A percentile compares a stretch with the other conserved stretches of the same genome.
Conservation (phyloP, 768 basidiomycete species). For the Russula abietina region DNA sequence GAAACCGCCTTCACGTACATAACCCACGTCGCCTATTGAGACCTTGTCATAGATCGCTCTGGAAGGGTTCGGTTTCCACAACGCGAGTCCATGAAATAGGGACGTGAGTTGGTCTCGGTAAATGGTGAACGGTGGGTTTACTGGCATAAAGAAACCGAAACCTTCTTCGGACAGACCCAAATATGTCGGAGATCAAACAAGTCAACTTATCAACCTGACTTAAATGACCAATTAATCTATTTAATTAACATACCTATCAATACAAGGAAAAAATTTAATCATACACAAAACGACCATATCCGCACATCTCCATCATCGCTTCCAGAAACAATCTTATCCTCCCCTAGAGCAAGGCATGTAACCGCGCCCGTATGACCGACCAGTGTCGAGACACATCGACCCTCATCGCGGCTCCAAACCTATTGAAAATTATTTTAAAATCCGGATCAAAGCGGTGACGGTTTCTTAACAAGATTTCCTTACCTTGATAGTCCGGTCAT, state of each 20-base stretch:
- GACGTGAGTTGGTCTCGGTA: no score
- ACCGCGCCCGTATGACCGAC: slow-evolving; percentile 94
- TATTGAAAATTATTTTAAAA: slow-evolving; percentile 28
- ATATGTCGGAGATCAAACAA: no score
- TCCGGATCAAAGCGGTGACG: neutral
- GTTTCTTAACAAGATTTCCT: neutral
- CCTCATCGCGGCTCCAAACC: slow-evolving; percentile 94
- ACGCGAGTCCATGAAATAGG: no score
- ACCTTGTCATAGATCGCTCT: no score
- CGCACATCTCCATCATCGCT: slow-evolving; percentile 87
- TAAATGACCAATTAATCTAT: neutral
- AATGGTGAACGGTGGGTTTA: no score
- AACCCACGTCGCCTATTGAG: slow-evolving; percentile 24
- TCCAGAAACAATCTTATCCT: slow-evolving; percentile 95
- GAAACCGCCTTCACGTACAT: slow-evolving; percentile 17
- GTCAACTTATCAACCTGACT: no score
- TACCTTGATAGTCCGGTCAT: slow-evolving; percentile 97
- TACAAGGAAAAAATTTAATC: neutral
- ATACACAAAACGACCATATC: slow-evolving; percentile 50
- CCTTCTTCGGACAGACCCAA: no score
- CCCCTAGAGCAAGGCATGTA: slow-evolving; percentile 81
- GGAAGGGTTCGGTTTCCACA: no score
- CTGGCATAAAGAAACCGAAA: no score
- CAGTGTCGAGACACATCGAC: slow-evolving; percentile 79
- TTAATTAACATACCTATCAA: neutral